phyloP scores from a whole-genome alignment of 306 rosid genomes.

The Prosopis cineraria region DNA sequence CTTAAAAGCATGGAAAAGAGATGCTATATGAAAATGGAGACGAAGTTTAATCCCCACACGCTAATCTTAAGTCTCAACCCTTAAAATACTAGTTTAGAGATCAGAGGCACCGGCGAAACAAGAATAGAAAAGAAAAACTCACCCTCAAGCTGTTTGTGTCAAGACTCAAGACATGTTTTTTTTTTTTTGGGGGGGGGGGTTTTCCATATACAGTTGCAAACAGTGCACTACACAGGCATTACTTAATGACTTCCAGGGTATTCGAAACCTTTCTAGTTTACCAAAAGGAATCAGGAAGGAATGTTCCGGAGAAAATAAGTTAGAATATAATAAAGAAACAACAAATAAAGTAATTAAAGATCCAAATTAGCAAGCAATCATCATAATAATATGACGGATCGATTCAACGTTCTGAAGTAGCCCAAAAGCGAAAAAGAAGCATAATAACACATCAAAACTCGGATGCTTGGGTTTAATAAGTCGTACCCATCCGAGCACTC shows the following conservation, averaged over 20 bases:
- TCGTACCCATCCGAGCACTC: constrained; percentile 31
- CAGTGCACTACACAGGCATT: background rate
- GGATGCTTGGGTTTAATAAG: constrained; percentile 25
- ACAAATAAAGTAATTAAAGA: background rate
- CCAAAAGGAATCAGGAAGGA: constrained; percentile 16
- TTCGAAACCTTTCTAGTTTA: constrained; percentile 5
- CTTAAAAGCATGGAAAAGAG: background rate
- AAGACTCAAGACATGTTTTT: too few species aligned
- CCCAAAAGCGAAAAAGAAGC: constrained; percentile 38
- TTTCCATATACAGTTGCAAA: background rate
- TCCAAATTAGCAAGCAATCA: background rate
- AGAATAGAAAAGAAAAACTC: constrained; percentile 9
- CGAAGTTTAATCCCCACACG: background rate
- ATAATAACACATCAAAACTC: constrained; percentile 2
- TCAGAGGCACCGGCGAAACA: background rate
- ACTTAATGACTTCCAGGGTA: background rate
- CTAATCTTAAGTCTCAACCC: background rate
- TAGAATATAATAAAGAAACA: background rate
- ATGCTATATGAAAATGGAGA: background rate
- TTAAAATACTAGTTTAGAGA: background rate
- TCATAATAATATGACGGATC: constrained; percentile 1
- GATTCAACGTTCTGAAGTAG: constrained; percentile 29
- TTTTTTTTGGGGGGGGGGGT: too few species aligned
- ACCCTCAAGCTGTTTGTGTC: background rate
- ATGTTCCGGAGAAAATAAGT: background rate